Conservation (phyloP, 345 rosid species). For the Hibiscus tridactylites region DNA sequence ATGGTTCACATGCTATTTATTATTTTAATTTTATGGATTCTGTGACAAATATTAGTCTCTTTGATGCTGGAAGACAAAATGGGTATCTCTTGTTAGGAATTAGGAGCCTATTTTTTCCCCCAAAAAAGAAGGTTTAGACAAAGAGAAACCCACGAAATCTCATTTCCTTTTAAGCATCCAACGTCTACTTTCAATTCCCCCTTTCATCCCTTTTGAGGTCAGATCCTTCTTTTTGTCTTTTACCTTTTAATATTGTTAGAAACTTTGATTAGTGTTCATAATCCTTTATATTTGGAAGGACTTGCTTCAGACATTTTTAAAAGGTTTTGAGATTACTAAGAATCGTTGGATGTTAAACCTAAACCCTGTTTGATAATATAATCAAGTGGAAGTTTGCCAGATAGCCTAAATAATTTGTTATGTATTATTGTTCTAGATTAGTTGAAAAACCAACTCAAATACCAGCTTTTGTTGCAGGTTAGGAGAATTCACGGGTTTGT, state of each 20-base stretch:
- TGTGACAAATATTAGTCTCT: slow-evolving; percentile 31
- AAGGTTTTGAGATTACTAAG: neutral
- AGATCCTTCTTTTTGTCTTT: slow-evolving; percentile 14
- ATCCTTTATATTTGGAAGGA: slow-evolving; percentile 30
- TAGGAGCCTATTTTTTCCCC: neutral
- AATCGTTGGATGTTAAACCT: neutral
- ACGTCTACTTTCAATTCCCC: slow-evolving; percentile 27
- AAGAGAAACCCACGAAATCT: slow-evolving; percentile 30
- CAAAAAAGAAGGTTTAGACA: slow-evolving; percentile 22
- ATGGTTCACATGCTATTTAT: neutral
- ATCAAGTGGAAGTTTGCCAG: neutral
- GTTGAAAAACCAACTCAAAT: slow-evolving; percentile 3
- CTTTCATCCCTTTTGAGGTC: slow-evolving; percentile 72
- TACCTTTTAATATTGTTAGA: neutral
- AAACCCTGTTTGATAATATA: neutral
- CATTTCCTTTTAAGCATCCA: slow-evolving; percentile 34
- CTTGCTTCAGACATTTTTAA: slow-evolving; percentile 12
- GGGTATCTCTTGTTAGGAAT: slow-evolving; percentile 15
- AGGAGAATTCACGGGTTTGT: too few relatives aligned
- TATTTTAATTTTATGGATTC: slow-evolving; percentile 24
- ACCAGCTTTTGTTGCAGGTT: neutral
- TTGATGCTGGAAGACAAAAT: slow-evolving; percentile 29
- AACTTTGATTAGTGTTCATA: slow-evolving; percentile 21
- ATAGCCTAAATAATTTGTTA: slow-evolving; percentile 1
- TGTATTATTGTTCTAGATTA: neutral